Evolutionary conservation across 2,329 filamentous ascomycete species (phyloP).

Genomic region (Alternaria arborescens): DNA sequence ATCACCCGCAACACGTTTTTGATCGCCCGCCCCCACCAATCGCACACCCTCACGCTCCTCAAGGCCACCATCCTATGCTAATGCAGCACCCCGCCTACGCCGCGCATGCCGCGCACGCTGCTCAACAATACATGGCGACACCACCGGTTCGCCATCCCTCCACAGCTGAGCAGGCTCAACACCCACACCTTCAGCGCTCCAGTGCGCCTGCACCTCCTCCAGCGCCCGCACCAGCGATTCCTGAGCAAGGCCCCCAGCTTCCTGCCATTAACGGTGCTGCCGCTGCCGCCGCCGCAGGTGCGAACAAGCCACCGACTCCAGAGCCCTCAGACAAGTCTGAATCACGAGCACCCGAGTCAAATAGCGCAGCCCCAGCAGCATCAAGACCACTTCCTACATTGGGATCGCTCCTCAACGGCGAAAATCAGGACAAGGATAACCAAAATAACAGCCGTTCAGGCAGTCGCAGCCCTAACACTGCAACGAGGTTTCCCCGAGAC

Average conservation of each 20-base stretch:
- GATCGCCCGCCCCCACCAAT: constrained; percentile 52
- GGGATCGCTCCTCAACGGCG: constrained; percentile 45
- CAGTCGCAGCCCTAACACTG: constrained; percentile 53
- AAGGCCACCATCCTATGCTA: constrained; percentile 39
- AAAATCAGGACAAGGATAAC: constrained; percentile 39
- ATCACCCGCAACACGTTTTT: constrained; percentile 39
- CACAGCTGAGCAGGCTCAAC: constrained; percentile 49
- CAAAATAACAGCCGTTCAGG: constrained; percentile 51
- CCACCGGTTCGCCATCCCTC: constrained; percentile 54
- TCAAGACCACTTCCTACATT: constrained; percentile 58
- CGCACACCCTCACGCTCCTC: constrained; percentile 50
- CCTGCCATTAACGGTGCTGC: constrained; percentile 46
- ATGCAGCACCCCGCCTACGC: constrained; percentile 40
- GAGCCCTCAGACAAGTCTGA: constrained; percentile 52
- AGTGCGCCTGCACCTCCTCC: constrained; percentile 30
- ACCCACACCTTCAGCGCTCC: constrained; percentile 49
- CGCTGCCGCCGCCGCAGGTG: constrained; percentile 27
- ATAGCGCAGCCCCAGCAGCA: constrained; percentile 31
- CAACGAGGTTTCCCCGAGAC: constrained; percentile 40
- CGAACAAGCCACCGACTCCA: constrained; percentile 43
- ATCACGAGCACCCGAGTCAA: constrained; percentile 52
- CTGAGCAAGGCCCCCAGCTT: constrained; percentile 48
- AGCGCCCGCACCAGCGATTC: constrained; percentile 28
- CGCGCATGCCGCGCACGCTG: constrained; percentile 40
- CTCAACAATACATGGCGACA: constrained; percentile 47